Conservation (phyloP, 2,329 filamentous ascomycete species). For the Pseudocercospora musae region DNA sequence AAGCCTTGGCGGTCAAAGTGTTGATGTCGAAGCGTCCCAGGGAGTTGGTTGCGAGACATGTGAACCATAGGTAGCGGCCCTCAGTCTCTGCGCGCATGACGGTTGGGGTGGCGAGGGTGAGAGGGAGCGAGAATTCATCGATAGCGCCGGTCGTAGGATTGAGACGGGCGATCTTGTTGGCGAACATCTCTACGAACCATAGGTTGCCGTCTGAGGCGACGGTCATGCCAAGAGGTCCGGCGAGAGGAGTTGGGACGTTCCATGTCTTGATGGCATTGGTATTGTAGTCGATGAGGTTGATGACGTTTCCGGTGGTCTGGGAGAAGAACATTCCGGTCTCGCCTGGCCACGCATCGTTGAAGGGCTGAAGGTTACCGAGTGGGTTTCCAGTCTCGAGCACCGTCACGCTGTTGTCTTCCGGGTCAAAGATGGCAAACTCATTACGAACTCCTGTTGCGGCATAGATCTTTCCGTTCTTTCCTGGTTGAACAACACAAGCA, state of each 20-base stretch:
- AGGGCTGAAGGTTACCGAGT: slow-evolving; percentile 23
- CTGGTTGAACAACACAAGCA: slow-evolving; percentile 24
- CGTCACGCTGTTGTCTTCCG: slow-evolving; percentile 14
- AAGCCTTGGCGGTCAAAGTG: slow-evolving; percentile 18
- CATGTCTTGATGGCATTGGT: slow-evolving; percentile 21
- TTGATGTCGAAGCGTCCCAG: slow-evolving; percentile 24
- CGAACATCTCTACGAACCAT: slow-evolving; percentile 26
- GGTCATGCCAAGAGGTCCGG: slow-evolving; percentile 22
- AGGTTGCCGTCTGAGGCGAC: slow-evolving; percentile 20
- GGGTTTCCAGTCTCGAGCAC: slow-evolving; percentile 21
- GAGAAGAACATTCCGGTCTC: slow-evolving; percentile 26
- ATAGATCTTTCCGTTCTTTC: slow-evolving; percentile 24
- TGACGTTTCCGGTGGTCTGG: slow-evolving; percentile 22
- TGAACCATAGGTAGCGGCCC: slow-evolving; percentile 24
- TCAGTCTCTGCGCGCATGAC: slow-evolving; percentile 27
- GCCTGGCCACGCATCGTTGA: slow-evolving; percentile 26
- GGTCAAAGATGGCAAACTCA: slow-evolving; percentile 22
- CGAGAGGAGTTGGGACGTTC: slow-evolving; percentile 20
- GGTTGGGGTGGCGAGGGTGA: slow-evolving; percentile 16
- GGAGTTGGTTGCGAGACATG: slow-evolving; percentile 21
- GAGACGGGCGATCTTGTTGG: slow-evolving; percentile 25
- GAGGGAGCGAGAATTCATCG: slow-evolving; percentile 21
- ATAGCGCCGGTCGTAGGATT: slow-evolving; percentile 16
- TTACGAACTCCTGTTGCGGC: slow-evolving; percentile 23
- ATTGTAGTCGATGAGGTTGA: slow-evolving; percentile 24